phyloP scores from a whole-genome alignment of 2,329 filamentous ascomycete genomes.

The Emmonsiellopsis sp. region DNA sequence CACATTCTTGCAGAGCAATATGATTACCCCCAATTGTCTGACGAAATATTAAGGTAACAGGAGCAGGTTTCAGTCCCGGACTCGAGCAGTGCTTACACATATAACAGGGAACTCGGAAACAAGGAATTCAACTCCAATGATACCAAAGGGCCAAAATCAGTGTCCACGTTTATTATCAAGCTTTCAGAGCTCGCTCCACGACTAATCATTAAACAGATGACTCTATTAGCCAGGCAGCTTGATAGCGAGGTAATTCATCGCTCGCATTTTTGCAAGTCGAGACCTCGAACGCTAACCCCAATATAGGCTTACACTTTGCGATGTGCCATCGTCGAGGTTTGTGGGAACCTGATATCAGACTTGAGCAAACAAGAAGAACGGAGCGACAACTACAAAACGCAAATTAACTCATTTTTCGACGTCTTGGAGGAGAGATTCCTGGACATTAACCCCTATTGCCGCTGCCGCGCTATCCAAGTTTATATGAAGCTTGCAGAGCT shows the following conservation, averaged over 20 bases:
- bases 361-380: slow-evolving; percentile 86
- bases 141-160: slow-evolving; percentile 87
- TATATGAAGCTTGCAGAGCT: slow-evolving; percentile 86
- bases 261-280: background rate
- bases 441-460: slow-evolving; percentile 92
- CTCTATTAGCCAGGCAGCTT: slow-evolving; percentile 82
- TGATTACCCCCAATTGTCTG: slow-evolving; percentile 88
- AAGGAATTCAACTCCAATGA: slow-evolving; percentile 98
- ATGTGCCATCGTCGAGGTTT: slow-evolving; percentile 91
- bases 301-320: slow-evolving; percentile 77
- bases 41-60: slow-evolving; percentile 65
- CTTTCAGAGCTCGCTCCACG: slow-evolving; percentile 86
- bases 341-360: slow-evolving; percentile 86
- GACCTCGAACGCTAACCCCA: slow-evolving; percentile 8
- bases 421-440: slow-evolving; percentile 93
- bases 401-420: slow-evolving; percentile 95
- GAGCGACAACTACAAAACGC: slow-evolving; percentile 84
- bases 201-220: slow-evolving; percentile 95
- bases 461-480: slow-evolving; percentile 84
- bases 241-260: slow-evolving; percentile 66
- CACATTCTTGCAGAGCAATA: slow-evolving; percentile 96
- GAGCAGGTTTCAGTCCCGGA: background rate
- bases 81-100: slow-evolving; percentile 13
- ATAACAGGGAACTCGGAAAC: slow-evolving; percentile 70
- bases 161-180: slow-evolving; percentile 86